These are phyloP conservation scores for Aquanectria penicillioides DNA, from an alignment of 2,329 filamentous ascomycete species.

Conservation along the genomic window DNA sequence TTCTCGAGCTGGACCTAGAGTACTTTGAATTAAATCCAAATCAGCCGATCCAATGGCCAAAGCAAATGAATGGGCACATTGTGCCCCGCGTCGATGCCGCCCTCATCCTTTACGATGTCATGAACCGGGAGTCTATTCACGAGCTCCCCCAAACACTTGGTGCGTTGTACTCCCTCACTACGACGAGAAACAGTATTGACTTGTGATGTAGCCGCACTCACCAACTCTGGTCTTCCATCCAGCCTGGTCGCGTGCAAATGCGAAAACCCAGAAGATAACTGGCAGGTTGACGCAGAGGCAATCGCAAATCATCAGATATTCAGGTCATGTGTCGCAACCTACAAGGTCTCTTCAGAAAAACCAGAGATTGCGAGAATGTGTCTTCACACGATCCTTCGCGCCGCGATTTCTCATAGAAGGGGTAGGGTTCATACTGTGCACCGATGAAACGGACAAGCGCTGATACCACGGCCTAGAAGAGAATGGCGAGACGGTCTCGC, in stretches of 20 bases:
- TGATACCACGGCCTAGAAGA: constrained; percentile 45
- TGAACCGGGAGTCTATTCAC: constrained; percentile 77
- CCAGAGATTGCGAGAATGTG: constrained; percentile 80
- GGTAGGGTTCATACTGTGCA: constrained; percentile 57
- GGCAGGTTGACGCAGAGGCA: constrained; percentile 75
- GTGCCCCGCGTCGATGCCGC: constrained; percentile 84
- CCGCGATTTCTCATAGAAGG: constrained; percentile 73
- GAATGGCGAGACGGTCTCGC: constrained; percentile 55
- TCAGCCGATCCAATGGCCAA: constrained; percentile 72
- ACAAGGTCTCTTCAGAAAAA: constrained; percentile 76
- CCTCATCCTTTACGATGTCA: constrained; percentile 88
- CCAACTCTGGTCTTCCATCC: constrained; percentile 77
- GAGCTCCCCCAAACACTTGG: constrained; percentile 81
- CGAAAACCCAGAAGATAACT: constrained; percentile 76
- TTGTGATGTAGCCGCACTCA: constrained; percentile 70
- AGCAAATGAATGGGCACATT: constrained; percentile 74
- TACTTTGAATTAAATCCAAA: constrained; percentile 68
- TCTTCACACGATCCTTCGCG: constrained; percentile 78
- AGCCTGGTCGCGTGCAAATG: constrained; percentile 91
- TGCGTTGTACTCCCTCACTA: constrained; percentile 51
- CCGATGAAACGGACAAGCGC: neutral
- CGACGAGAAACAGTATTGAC: constrained; percentile 18
- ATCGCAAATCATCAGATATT: constrained; percentile 72
- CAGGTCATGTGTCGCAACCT: constrained; percentile 75
- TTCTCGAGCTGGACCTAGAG: constrained; percentile 74